Percentiles rank a stretch among this genome's conserved stretches.
phyloP scores from a whole-genome alignment of 1,139 yeast genomes.

The Protomyces inundatus region DNA sequence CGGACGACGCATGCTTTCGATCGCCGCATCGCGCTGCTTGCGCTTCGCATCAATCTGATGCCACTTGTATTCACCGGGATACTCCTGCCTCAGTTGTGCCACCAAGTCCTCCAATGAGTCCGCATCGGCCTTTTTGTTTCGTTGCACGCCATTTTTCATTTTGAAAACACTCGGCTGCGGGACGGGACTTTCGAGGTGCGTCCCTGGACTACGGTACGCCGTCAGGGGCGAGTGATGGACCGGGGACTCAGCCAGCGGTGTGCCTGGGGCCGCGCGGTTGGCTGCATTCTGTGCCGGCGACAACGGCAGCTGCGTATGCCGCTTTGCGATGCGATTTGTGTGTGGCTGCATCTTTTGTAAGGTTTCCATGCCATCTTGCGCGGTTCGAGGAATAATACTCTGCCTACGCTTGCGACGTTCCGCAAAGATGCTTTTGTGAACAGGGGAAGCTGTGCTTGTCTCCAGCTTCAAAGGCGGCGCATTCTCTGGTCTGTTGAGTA shows the following conservation, averaged over 20 bases:
- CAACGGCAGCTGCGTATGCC: neutral
- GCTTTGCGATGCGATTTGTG: constrained; percentile 1
- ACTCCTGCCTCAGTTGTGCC: constrained; percentile 5
- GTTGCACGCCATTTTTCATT: neutral
- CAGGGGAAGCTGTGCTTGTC: neutral
- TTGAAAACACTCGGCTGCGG: constrained; percentile 5
- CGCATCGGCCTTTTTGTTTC: neutral
- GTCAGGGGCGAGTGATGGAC: constrained; percentile 2
- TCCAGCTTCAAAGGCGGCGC: neutral
- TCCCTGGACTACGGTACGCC: constrained; percentile 19
- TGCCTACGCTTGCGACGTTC: neutral
- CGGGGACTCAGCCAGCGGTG: constrained; percentile 1
- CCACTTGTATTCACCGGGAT: constrained; percentile 20
- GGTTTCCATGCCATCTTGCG: constrained; percentile 1
- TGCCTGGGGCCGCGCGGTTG: neutral
- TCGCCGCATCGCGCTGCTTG: constrained; percentile 6
- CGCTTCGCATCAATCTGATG: constrained; percentile 10
- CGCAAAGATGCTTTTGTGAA: neutral
- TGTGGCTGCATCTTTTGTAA: constrained; percentile 9
- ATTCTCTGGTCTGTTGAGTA: neutral
- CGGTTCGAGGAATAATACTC: neutral
- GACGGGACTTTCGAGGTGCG: constrained; percentile 9
- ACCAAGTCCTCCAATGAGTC: constrained; percentile 12
- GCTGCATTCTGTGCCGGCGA: neutral
- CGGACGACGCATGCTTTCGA: constrained; percentile 5